phyloP scores from a whole-genome alignment of 1,139 yeast species.

The Saccharomycopsis hybrid region DNA sequence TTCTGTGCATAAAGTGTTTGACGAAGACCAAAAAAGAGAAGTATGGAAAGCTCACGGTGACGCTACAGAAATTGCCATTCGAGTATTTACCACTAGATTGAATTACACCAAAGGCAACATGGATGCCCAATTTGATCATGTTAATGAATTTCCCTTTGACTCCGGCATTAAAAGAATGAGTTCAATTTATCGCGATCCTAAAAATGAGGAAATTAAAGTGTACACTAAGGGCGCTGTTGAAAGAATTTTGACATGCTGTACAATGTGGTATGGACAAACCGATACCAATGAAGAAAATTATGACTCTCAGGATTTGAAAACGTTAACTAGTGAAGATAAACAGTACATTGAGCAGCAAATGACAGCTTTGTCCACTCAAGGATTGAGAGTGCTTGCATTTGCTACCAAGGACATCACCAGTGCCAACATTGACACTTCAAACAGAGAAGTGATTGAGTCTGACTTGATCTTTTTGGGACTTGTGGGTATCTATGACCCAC shows the following conservation, averaged over 20 bases:
- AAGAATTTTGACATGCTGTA: conserved; percentile 54
- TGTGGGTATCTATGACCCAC: conserved; percentile 81
- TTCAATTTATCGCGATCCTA: conserved; percentile 41
- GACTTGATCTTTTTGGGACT: conserved; percentile 58
- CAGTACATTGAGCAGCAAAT: conserved; percentile 47
- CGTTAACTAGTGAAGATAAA: conserved; percentile 38
- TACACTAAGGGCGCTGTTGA: conserved; percentile 81
- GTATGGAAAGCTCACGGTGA: conserved; percentile 79
- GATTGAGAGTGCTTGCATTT: conserved; percentile 70
- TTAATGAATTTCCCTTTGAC: conserved; percentile 72
- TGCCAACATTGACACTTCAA: conserved; percentile 28
- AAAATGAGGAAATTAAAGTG: conserved; percentile 33
- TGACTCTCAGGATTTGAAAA: conserved; percentile 28
- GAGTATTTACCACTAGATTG: conserved; percentile 59
- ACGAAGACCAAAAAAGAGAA: conserved; percentile 28
- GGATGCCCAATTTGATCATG: conserved; percentile 33
- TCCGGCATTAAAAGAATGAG: conserved; percentile 74
- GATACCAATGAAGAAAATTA: conserved; percentile 20
- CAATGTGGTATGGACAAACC: conserved; percentile 42
- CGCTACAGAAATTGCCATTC: conserved; percentile 80
- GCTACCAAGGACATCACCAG: conserved; percentile 36
- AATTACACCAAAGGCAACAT: conserved; percentile 38
- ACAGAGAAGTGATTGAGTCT: conserved; percentile 50
- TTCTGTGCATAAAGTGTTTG: conserved; percentile 39
- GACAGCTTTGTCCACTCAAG: conserved; percentile 58